Evolutionary conservation across 306 rosid species (phyloP).

Genomic region (Dryas octopetala): DNA sequence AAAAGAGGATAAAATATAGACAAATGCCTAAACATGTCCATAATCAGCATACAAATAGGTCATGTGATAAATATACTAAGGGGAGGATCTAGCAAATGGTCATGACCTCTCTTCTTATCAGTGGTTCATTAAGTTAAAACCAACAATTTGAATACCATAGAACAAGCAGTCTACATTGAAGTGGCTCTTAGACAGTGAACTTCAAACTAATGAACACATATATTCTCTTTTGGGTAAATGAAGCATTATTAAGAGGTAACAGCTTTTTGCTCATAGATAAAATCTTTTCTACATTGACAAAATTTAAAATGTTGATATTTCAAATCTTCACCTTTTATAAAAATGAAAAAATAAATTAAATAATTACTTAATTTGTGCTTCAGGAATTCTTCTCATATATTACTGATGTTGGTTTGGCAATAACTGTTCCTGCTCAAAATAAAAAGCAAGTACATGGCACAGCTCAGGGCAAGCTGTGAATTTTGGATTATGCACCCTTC

Average conservation of each 20-base stretch:
- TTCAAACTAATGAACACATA: no score
- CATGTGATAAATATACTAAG: no score
- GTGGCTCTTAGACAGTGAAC: slow-evolving; percentile 1
- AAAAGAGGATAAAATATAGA: no score
- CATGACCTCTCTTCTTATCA: not conserved
- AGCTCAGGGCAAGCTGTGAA: not conserved
- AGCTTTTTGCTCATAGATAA: not conserved
- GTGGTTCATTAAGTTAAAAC: not conserved
- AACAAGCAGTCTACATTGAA: not conserved
- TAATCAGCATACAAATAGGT: no score
- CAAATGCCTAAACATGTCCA: not conserved
- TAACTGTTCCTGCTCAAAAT: not conserved
- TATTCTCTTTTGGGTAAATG: not conserved
- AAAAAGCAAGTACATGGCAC: slow-evolving; percentile 1
- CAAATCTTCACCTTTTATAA: not conserved
- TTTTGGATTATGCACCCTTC: not conserved
- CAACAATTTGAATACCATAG: not conserved
- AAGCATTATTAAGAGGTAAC: not conserved
- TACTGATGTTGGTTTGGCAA: not conserved
- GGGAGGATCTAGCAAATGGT: no score
- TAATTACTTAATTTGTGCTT: not conserved
- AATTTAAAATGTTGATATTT: not conserved
- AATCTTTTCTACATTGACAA: not conserved
- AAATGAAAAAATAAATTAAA: not conserved
- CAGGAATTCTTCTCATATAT: not conserved